phyloP scores from a whole-genome alignment of 108 stramenopile genomes.

The Seminavis robusta region DNA sequence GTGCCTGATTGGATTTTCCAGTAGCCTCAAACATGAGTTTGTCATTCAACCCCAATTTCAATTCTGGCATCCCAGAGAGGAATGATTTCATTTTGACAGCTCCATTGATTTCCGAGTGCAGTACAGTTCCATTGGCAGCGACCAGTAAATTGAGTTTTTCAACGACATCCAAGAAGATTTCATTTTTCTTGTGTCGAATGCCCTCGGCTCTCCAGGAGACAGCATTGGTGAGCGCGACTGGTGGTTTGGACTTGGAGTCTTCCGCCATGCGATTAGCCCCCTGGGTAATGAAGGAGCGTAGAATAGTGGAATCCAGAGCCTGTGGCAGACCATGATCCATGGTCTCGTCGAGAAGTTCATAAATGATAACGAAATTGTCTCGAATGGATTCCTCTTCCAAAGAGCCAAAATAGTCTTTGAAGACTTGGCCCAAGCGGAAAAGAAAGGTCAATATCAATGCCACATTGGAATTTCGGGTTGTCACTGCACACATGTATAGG shows the following conservation, averaged over 20 bases:
- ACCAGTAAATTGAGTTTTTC: slow-evolving; percentile 98
- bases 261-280: slow-evolving; percentile 92
- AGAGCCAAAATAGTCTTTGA: slow-evolving; percentile 98
- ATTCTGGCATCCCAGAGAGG: slow-evolving; percentile 97
- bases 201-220: slow-evolving; percentile 98
- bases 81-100: slow-evolving; percentile 95
- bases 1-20: slow-evolving; percentile 53
- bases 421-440: slow-evolving; percentile 85
- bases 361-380: slow-evolving; percentile 99
- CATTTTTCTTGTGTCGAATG: slow-evolving; percentile 99
- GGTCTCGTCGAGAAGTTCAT: slow-evolving; percentile 98
- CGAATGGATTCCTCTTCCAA: slow-evolving; percentile 98
- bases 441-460: slow-evolving; percentile 92
- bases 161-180: slow-evolving; percentile 99
- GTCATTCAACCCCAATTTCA: slow-evolving; percentile 98
- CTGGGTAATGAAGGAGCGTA: slow-evolving; percentile 93
- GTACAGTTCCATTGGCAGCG: slow-evolving; percentile 95
- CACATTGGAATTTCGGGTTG: slow-evolving; percentile 95
- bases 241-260: slow-evolving; percentile 79
- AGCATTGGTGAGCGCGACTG: slow-evolving; percentile 96
- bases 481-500: slow-evolving; percentile 95
- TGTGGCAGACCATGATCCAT: slow-evolving; percentile 99
- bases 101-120: slow-evolving; percentile 88
- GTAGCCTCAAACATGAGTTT: slow-evolving; percentile 95
- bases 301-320: slow-evolving; percentile 80